phyloP scores from a whole-genome alignment of 768 basidiomycete genomes.

The Serendipita sp. region DNA sequence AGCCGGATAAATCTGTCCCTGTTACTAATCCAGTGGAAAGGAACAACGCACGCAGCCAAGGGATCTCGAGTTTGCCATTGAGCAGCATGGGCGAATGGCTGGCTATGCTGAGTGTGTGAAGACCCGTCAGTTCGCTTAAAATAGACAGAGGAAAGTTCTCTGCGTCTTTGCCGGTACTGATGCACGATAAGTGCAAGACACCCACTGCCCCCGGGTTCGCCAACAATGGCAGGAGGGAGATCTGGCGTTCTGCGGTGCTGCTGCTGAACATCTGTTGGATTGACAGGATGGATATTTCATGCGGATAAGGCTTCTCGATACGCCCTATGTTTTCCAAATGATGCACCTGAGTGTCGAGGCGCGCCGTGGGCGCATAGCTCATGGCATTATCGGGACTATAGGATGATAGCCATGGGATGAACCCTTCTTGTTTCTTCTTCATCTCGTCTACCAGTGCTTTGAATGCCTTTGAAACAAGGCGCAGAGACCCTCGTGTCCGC shows the following conservation, averaged over 20 bases:
- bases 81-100: not conserved
- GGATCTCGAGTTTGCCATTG: not conserved
- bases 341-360: not conserved
- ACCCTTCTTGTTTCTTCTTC: not conserved
- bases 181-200: not conserved
- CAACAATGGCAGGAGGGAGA: too few relatives aligned
- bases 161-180: not conserved
- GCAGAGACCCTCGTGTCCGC: not conserved
- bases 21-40: not conserved
- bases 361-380: not conserved
- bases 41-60: not conserved
- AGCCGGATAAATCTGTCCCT: not conserved
- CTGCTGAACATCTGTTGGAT: too few relatives aligned
- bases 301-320: not conserved
- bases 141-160: not conserved
- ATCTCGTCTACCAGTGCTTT: not conserved
- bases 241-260: too few relatives aligned
- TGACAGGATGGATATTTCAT: too few relatives aligned
- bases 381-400: not conserved
- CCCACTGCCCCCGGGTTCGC: not conserved
- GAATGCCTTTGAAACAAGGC: not conserved
- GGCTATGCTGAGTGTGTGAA: not conserved
- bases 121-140: not conserved
- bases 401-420: not conserved
- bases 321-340: not conserved